These are phyloP conservation scores for Endotrypanum monterogeii DNA, from an alignment of 208 protist species.

Conservation along the genomic window DNA sequence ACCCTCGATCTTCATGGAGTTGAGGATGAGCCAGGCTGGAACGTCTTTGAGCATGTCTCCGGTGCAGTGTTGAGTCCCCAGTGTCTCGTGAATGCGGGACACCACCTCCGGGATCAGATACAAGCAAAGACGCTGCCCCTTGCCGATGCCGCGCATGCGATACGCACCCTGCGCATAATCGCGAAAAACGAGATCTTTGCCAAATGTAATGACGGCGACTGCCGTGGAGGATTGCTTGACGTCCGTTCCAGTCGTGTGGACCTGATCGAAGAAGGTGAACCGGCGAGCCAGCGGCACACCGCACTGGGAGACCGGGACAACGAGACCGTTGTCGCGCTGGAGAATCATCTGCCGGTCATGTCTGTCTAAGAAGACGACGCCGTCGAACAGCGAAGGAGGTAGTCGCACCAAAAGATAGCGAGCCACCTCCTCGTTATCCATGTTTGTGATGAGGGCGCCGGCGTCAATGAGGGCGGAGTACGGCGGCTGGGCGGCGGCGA, in stretches of 20 bases:
- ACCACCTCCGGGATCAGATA: constrained; percentile 94
- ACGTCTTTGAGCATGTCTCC: constrained; percentile 76
- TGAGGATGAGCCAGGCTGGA: constrained; percentile 89
- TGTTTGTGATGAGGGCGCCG: constrained; percentile 96
- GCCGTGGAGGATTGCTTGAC: constrained; percentile 93
- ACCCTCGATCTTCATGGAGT: constrained; percentile 85
- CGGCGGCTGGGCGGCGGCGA: constrained; percentile 77
- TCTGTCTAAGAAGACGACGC: constrained; percentile 95
- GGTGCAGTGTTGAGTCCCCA: constrained; percentile 44
- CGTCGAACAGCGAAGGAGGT: constrained; percentile 79
- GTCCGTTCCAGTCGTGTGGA: constrained; percentile 97
- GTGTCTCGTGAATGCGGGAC: constrained; percentile 58
- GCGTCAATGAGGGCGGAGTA: constrained; percentile 95
- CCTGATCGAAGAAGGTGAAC: constrained; percentile 95
- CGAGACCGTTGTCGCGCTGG: constrained; percentile 78
- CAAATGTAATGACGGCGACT: constrained; percentile 91
- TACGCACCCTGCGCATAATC: constrained; percentile 95
- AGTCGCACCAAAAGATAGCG: constrained; percentile 82
- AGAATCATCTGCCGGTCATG: constrained; percentile 94
- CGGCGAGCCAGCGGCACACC: constrained; percentile 88
- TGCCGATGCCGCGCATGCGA: constrained; percentile 94
- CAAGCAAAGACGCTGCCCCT: constrained; percentile 91
- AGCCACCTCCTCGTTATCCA: constrained; percentile 93
- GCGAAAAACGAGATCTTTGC: constrained; percentile 96
- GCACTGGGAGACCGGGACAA: constrained; percentile 90